Percentiles rank a stretch among this genome's conserved stretches.
Conservation (phyloP, 345 rosid genomes). For the Clarkia xantiana region DNA sequence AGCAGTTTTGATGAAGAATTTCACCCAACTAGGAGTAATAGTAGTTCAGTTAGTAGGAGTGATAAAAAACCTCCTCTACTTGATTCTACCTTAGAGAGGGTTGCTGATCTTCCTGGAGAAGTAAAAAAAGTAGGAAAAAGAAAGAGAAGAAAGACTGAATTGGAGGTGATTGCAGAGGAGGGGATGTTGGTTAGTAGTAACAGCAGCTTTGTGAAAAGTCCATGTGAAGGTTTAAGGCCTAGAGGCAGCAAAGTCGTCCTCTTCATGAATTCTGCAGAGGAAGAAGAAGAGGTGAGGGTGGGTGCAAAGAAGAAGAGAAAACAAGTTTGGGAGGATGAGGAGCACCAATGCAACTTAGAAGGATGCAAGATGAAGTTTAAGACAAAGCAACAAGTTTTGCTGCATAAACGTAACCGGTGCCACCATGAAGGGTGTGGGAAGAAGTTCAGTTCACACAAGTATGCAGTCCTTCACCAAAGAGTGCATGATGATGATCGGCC, state of each 20-base stretch:
- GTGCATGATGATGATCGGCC: slow-evolving; percentile 91
- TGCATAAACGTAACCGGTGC: slow-evolving; percentile 72
- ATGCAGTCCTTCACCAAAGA: slow-evolving; percentile 66
- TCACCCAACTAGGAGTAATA: too few species aligned
- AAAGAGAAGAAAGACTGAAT: slow-evolving; percentile 41
- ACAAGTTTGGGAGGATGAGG: not conserved
- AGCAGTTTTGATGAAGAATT: too few species aligned
- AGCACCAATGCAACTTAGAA: slow-evolving; percentile 57
- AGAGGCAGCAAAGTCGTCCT: slow-evolving; percentile 16
- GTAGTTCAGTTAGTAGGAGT: too few species aligned
- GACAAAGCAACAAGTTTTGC: slow-evolving; percentile 43
- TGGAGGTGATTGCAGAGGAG: slow-evolving; percentile 26
- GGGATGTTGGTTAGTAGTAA: slow-evolving; percentile 4
- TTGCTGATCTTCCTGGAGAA: too few species aligned
- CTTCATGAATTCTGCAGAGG: too few species aligned
- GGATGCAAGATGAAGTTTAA: slow-evolving; percentile 76
- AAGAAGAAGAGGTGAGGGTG: not conserved
- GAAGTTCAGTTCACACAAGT: slow-evolving; percentile 74
- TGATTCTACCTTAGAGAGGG: too few species aligned
- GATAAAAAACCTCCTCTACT: too few species aligned
- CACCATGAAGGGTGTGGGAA: slow-evolving; percentile 70
- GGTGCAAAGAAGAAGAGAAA: slow-evolving; percentile 19
- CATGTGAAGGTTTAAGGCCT: slow-evolving; percentile 91
- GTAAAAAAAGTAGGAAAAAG: slow-evolving; percentile 13
- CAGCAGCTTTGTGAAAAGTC: slow-evolving; percentile 62